Conservation (phyloP, 2,329 filamentous ascomycete species). For the Aspergillus pseudotamarii region DNA sequence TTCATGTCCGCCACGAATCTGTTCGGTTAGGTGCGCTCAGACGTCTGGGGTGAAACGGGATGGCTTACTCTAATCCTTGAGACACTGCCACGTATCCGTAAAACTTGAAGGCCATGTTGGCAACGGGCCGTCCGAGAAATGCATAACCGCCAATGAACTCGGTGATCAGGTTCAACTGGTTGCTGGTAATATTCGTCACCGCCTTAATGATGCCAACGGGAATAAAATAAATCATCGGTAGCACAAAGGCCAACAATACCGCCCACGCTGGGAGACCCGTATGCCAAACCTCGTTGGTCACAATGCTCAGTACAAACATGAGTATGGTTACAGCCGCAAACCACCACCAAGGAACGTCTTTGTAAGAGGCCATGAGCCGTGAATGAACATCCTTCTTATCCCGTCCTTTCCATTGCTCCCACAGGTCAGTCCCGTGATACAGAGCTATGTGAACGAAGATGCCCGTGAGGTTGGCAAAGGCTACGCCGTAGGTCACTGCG, state of each 20-base stretch:
- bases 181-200: conserved; percentile 53
- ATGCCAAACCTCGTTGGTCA: conserved; percentile 47
- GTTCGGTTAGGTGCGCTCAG: background rate
- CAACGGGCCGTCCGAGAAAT: conserved; percentile 50
- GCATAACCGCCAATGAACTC: conserved; percentile 55
- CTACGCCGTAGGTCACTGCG: conserved; percentile 59
- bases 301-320: conserved; percentile 41
- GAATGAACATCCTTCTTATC: conserved; percentile 46
- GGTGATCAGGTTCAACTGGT: conserved; percentile 51
- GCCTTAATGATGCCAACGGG: conserved; percentile 54
- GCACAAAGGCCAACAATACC: conserved; percentile 48
- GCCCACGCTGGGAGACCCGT: conserved; percentile 51
- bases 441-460: conserved; percentile 47
- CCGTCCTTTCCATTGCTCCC: conserved; percentile 37
- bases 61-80: conserved; percentile 56
- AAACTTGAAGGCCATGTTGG: conserved; percentile 69
- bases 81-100: conserved; percentile 70
- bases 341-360: conserved; percentile 51
- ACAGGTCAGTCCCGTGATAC: conserved; percentile 42
- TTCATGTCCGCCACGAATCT: conserved; percentile 70
- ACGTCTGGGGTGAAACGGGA: background rate
- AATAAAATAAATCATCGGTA: conserved; percentile 51
- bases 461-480: conserved; percentile 68
- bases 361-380: conserved; percentile 47
- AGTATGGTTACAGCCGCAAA: conserved; percentile 42